phyloP scores from a whole-genome alignment of 352 stramenopile species.

The Pythium periplocum region DNA sequence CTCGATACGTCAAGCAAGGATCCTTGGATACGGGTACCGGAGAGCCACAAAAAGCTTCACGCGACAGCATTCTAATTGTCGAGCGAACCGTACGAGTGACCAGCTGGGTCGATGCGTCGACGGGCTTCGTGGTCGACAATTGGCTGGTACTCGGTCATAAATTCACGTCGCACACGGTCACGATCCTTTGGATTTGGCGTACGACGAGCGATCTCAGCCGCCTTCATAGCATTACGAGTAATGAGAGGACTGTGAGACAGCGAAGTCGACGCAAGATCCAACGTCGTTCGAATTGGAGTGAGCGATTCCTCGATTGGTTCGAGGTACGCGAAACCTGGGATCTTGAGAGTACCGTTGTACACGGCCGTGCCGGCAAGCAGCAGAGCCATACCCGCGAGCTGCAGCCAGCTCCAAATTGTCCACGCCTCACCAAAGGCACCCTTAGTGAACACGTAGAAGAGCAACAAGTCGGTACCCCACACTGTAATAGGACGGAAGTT shows the following conservation, averaged over 20 bases:
- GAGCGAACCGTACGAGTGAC: conserved; percentile 76
- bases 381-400: conserved; percentile 91
- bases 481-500: conserved; percentile 97
- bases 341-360: conserved; percentile 92
- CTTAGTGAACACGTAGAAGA: conserved; percentile 94
- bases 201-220: conserved; percentile 67
- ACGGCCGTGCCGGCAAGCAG: conserved; percentile 94
- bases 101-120: conserved; percentile 65
- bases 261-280: conserved; percentile 43
- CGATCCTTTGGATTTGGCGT: conserved; percentile 78
- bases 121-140: conserved; percentile 47
- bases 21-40: too few relatives aligned
- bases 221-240: conserved; percentile 79
- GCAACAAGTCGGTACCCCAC: conserved; percentile 92
- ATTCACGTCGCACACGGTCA: conserved; percentile 77
- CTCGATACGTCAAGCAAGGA: too few relatives aligned
- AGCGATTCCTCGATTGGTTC: conserved; percentile 59
- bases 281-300: conserved; percentile 64
- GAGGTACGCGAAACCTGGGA: conserved; percentile 75
- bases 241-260: conserved; percentile 75
- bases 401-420: conserved; percentile 93
- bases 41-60: too few relatives aligned
- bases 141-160: conserved; percentile 86
- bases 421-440: conserved; percentile 92
- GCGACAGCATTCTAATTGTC: conserved; percentile 33